Evolutionary conservation across 805 yeast genomes (phyloP).

Genomic region (Spathaspora girioi): DNA sequence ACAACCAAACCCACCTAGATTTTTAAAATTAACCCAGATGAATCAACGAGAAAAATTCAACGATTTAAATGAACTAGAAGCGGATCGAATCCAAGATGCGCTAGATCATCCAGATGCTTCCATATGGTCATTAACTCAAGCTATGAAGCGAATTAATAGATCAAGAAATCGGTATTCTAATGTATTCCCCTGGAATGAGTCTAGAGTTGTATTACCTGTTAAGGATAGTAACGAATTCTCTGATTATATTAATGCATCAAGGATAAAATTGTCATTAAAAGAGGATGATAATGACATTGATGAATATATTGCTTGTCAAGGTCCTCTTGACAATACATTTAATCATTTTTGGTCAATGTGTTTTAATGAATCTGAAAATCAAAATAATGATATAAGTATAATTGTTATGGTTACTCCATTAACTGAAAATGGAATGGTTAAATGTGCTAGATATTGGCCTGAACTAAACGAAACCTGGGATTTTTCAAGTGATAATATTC

Average conservation of each 20-base stretch:
- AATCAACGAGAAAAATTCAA: slow-evolving; percentile 11
- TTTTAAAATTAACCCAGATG: not conserved
- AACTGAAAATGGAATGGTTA: slow-evolving; percentile 33
- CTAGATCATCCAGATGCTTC: slow-evolving; percentile 5
- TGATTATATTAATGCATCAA: slow-evolving; percentile 42
- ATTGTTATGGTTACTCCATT: slow-evolving; percentile 52
- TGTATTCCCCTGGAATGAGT: slow-evolving; percentile 38
- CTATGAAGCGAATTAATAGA: slow-evolving; percentile 6
- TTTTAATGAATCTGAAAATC: slow-evolving; percentile 26
- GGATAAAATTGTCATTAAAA: slow-evolving; percentile 4
- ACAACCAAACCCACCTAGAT: not conserved
- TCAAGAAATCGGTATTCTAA: slow-evolving; percentile 34
- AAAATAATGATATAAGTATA: slow-evolving; percentile 21
- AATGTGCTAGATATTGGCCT: slow-evolving; percentile 46
- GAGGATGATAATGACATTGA: not conserved
- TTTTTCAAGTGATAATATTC: slow-evolving; percentile 10
- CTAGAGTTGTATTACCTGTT: slow-evolving; percentile 29
- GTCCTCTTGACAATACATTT: slow-evolving; percentile 43
- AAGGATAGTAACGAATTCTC: slow-evolving; percentile 3
- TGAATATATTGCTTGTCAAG: slow-evolving; percentile 67
- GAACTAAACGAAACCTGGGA: slow-evolving; percentile 15
- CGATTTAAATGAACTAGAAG: slow-evolving; percentile 11
- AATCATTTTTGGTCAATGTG: slow-evolving; percentile 50
- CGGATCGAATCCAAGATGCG: slow-evolving; percentile 9
- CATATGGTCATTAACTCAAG: slow-evolving; percentile 9